A percentile compares a stretch with the other conserved stretches of the same genome.
These are phyloP conservation scores for Sherardia arvensis DNA, from an alignment of 257 asterid species.

Conservation along the genomic window DNA sequence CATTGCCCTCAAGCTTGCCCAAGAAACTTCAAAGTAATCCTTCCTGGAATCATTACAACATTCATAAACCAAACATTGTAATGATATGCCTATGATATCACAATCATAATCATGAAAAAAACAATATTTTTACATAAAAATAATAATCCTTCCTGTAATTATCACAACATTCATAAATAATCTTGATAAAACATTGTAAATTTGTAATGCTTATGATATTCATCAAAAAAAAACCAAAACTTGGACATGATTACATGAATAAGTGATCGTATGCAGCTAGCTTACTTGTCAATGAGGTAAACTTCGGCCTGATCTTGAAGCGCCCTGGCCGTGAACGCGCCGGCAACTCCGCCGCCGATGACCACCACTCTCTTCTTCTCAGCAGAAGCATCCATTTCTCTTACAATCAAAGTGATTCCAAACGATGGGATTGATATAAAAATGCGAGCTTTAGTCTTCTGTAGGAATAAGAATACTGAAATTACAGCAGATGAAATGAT, in stretches of 20 bases:
- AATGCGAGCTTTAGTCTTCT: not conserved
- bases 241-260: not conserved
- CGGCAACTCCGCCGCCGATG: conserved; percentile 83
- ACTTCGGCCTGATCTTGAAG: conserved; percentile 56
- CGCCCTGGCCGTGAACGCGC: conserved; percentile 51
- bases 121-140: too few relatives aligned
- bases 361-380: conserved; percentile 54
- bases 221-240: not conserved
- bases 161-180: too few relatives aligned
- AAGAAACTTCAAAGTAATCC: conserved; percentile 67
- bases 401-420: not conserved
- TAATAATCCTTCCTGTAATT: conserved; percentile 70
- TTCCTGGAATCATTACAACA: conserved; percentile 37
- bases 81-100: too few relatives aligned
- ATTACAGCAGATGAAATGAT: not conserved
- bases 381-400: conserved; percentile 15
- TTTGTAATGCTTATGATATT: not conserved
- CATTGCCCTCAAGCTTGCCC: conserved; percentile 76
- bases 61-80: too few relatives aligned
- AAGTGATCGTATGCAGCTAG: not conserved
- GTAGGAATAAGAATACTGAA: not conserved
- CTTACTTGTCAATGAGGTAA: conserved; percentile 70
- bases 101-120: too few relatives aligned
- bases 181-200: not conserved
- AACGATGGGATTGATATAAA: not conserved